Percentiles rank a stretch among this genome's conserved stretches.
These are phyloP conservation scores for Clarireedia monteithiana DNA, from an alignment of 2,329 filamentous ascomycete species.

Conservation along the genomic window DNA sequence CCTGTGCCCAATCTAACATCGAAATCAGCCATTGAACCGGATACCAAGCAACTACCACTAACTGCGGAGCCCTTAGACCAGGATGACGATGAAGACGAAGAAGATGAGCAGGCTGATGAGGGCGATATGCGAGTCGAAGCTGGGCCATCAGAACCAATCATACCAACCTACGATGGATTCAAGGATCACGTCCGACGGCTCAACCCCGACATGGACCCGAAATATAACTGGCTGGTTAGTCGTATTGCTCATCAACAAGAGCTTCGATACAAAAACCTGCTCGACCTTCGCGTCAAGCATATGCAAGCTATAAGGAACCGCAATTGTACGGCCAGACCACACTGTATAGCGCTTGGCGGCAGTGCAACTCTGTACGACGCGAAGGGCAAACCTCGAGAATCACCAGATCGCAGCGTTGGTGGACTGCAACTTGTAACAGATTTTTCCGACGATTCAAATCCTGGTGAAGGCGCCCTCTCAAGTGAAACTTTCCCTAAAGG, in stretches of 20 bases:
- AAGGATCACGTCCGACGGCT: constrained; percentile 62
- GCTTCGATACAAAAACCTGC: constrained; percentile 68
- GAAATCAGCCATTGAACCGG: constrained; percentile 27
- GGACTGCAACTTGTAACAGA: constrained; percentile 48
- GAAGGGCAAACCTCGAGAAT: constrained; percentile 49
- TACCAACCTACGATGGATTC: constrained; percentile 70
- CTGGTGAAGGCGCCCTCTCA: constrained; percentile 60
- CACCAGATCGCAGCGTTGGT: constrained; percentile 44
- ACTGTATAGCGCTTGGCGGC: constrained; percentile 64
- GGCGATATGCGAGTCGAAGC: constrained; percentile 54
- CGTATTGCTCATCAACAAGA: constrained; percentile 77
- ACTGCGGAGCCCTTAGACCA: constrained; percentile 28
- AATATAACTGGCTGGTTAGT: constrained; percentile 59
- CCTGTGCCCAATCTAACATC: constrained; percentile 48
- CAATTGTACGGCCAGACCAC: constrained; percentile 51
- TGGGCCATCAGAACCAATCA: constrained; percentile 56
- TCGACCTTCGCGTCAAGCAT: constrained; percentile 65
- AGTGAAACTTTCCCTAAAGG: constrained; percentile 70
- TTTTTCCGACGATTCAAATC: constrained; percentile 57
- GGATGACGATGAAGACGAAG: constrained; percentile 49
- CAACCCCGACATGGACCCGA: constrained; percentile 62
- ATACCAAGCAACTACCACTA: constrained; percentile 3
- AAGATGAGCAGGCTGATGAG: constrained; percentile 56
- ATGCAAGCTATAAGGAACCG: constrained; percentile 46
- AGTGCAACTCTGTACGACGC: constrained; percentile 53